Conservation (phyloP, 768 basidiomycete genomes). For the Auricularia auricula-judae region DNA sequence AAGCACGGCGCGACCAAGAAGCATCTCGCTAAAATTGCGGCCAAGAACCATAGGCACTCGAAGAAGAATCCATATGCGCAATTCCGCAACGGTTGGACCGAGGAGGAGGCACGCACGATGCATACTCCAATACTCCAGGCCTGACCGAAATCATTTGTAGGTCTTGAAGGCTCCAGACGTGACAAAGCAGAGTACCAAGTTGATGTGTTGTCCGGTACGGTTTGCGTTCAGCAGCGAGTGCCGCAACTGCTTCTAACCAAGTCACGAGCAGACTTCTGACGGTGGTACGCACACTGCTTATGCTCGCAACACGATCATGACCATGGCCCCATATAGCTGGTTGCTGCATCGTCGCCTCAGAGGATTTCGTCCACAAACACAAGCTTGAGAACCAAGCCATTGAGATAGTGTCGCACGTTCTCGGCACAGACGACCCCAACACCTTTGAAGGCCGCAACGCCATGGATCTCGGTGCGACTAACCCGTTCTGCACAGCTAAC, state of each 20-base stretch:
- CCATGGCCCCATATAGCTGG: constrained; percentile 42
- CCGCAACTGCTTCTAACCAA: background rate
- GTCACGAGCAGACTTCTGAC: background rate
- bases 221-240: background rate
- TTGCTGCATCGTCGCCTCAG: constrained; percentile 67
- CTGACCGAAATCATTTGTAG: constrained; percentile 19
- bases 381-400: constrained; percentile 78
- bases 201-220: constrained; percentile 66
- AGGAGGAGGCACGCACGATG: constrained; percentile 23
- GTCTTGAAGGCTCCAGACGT: constrained; percentile 57
- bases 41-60: constrained; percentile 78
- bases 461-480: constrained; percentile 53
- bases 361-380: constrained; percentile 63
- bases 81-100: constrained; percentile 68
- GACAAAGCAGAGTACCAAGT: constrained; percentile 63
- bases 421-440: constrained; percentile 53
- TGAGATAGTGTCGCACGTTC: constrained; percentile 54
- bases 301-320: background rate
- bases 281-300: background rate
- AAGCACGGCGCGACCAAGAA: constrained; percentile 59
- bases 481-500: background rate
- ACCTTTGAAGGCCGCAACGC: constrained; percentile 59
- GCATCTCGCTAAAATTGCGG: constrained; percentile 69
- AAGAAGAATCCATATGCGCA: constrained; percentile 79
- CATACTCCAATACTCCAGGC: background rate